Evolutionary conservation across 192 early-diverging fungal genomes (phyloP).

Genomic region (Spinellus fusiger): DNA sequence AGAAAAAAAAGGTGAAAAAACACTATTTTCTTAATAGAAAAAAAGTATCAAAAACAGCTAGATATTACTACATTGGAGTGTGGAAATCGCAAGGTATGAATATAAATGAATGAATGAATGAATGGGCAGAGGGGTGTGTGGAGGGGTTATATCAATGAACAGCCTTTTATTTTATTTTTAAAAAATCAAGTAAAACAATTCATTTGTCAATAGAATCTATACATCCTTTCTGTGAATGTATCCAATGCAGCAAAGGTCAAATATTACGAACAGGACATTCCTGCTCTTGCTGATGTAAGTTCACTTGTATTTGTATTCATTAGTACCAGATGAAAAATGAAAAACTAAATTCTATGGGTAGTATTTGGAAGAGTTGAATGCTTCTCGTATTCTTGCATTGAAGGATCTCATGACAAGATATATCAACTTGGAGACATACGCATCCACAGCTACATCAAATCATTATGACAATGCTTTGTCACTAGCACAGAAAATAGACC

Average conservation of each 20-base stretch:
- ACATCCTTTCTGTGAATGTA: constrained; percentile 54
- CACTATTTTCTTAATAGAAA: no score
- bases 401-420: constrained; percentile 49
- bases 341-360: neutral
- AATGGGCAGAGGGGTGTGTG: no score
- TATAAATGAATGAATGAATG: no score
- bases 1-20: constrained; percentile 44
- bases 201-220: constrained; percentile 48
- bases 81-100: constrained; percentile 54
- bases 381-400: constrained; percentile 45
- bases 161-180: neutral
- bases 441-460: constrained; percentile 25
- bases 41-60: constrained; percentile 32
- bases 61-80: constrained; percentile 61
- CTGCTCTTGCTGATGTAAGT: constrained; percentile 51
- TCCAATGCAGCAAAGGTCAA: constrained; percentile 59
- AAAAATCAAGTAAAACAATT: neutral
- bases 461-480: constrained; percentile 28
- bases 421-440: constrained; percentile 36
- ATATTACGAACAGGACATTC: constrained; percentile 59
- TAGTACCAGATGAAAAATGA: no score
- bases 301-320: neutral
- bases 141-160: neutral
- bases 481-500: constrained; percentile 42
- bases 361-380: constrained; percentile 58